These are phyloP conservation scores for Fusarium albosuccineum DNA, from an alignment of 2,329 filamentous ascomycete genomes.

Conservation along the genomic window DNA sequence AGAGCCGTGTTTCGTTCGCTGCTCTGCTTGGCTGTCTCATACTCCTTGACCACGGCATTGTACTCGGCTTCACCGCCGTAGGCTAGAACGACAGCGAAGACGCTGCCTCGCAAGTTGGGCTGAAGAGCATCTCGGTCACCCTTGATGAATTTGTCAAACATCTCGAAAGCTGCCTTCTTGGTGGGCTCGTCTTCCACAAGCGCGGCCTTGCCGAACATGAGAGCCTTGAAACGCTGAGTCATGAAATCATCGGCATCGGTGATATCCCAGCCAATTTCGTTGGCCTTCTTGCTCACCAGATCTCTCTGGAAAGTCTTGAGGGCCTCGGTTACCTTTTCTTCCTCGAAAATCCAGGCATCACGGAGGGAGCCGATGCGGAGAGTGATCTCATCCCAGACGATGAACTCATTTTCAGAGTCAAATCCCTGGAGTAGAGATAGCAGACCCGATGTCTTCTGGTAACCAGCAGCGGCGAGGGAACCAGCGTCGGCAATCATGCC, in stretches of 20 bases:
- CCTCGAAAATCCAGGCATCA: constrained; percentile 84
- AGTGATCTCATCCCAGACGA: constrained; percentile 95
- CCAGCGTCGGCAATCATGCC: constrained; percentile 96
- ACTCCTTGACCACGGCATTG: constrained; percentile 46
- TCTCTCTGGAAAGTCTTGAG: constrained; percentile 87
- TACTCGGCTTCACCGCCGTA: constrained; percentile 77
- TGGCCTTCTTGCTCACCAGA: constrained; percentile 82
- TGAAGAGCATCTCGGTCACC: constrained; percentile 88
- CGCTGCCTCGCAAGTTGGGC: constrained; percentile 88
- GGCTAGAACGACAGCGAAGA: constrained; percentile 86
- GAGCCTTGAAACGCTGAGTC: constrained; percentile 92
- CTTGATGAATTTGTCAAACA: constrained; percentile 86
- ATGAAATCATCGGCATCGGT: constrained; percentile 87
- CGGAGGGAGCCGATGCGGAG: constrained; percentile 83
- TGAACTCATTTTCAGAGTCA: constrained; percentile 84
- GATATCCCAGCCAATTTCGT: constrained; percentile 91
- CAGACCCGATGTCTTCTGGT: constrained; percentile 92
- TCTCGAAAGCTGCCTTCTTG: constrained; percentile 84
- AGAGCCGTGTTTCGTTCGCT: constrained; percentile 95
- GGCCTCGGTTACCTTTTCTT: constrained; percentile 77
- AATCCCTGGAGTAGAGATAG: constrained; percentile 89
- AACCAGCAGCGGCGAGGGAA: constrained; percentile 88
- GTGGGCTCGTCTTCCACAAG: constrained; percentile 83
- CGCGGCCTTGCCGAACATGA: constrained; percentile 89
- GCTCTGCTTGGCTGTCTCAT: constrained; percentile 68